Evolutionary conservation across 2,329 filamentous ascomycete species (phyloP).

Genomic region (Pseudopithomyces chartarum): DNA sequence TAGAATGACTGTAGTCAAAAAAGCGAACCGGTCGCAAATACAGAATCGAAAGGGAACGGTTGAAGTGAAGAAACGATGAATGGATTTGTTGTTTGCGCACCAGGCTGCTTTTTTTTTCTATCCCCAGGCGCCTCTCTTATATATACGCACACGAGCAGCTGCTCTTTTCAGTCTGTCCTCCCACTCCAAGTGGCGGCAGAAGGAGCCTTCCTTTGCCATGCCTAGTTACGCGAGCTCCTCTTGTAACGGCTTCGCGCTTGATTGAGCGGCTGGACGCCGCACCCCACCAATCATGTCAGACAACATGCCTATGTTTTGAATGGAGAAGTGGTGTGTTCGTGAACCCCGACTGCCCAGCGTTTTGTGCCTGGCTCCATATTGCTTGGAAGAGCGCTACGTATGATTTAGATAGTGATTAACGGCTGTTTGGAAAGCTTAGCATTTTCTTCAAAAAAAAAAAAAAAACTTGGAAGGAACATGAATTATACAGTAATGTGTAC

Average conservation of each 20-base stretch:
- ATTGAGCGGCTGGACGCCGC: background rate
- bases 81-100: background rate
- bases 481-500: background rate
- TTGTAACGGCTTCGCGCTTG: background rate
- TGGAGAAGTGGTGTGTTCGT: background rate
- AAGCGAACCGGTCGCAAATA: conserved; percentile 3
- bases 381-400: background rate
- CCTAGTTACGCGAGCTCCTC: background rate
- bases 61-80: background rate
- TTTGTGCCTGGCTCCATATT: background rate
- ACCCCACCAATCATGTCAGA: background rate
- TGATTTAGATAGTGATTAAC: background rate
- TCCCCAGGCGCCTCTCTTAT: background rate
- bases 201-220: background rate
- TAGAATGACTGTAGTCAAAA: background rate
- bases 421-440: conserved; percentile 2
- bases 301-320: background rate
- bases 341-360: background rate
- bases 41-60: background rate
- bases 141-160: background rate
- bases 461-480: background rate
- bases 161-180: background rate
- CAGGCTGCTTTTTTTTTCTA: background rate
- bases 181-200: too few species aligned
- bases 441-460: background rate